Evolutionary conservation across 345 rosid species (phyloP).

Genomic region (Salix suchowensis): DNA sequence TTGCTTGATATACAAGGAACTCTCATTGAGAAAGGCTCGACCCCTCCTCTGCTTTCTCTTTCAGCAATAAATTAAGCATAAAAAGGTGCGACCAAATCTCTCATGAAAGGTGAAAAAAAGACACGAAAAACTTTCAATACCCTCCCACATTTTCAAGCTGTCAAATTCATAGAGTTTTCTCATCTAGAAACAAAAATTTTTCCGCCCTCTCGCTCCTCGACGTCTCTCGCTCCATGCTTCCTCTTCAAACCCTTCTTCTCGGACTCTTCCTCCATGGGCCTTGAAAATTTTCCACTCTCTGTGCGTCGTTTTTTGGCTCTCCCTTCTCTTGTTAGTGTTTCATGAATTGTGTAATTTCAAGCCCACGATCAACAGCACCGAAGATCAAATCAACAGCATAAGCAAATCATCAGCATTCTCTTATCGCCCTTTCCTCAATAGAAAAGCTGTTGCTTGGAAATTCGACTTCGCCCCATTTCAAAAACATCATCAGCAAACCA

Average conservation of each 20-base stretch:
- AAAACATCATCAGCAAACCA: slow-evolving; percentile 13
- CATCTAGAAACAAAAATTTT: not conserved
- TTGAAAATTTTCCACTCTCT: slow-evolving; percentile 38
- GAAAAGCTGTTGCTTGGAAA: slow-evolving; percentile 47
- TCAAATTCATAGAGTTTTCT: not conserved
- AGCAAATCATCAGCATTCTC: slow-evolving; percentile 3
- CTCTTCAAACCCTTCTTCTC: slow-evolving; percentile 28
- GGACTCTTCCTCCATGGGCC: slow-evolving; percentile 46
- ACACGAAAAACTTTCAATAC: not conserved
- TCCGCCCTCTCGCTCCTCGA: not conserved
- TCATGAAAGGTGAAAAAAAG: slow-evolving; percentile 14
- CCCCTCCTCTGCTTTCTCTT: slow-evolving; percentile 10
- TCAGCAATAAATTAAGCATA: slow-evolving; percentile 26
- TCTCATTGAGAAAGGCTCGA: slow-evolving; percentile 42
- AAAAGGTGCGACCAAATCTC: slow-evolving; percentile 29
- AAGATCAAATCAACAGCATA: slow-evolving; percentile 2
- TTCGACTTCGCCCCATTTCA: slow-evolving; percentile 65
- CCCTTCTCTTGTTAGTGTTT: slow-evolving; percentile 46
- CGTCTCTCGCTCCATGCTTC: slow-evolving; percentile 44
- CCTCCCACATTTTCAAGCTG: slow-evolving; percentile 16
- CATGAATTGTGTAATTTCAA: slow-evolving; percentile 39
- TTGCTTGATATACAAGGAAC: slow-evolving; percentile 52
- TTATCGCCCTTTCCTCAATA: slow-evolving; percentile 18
- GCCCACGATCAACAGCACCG: slow-evolving; percentile 18
- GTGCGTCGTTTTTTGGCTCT: slow-evolving; percentile 47